Evolutionary conservation across 116 monocot species (phyloP).

Genomic region (Trichopus zeylanicus): DNA sequence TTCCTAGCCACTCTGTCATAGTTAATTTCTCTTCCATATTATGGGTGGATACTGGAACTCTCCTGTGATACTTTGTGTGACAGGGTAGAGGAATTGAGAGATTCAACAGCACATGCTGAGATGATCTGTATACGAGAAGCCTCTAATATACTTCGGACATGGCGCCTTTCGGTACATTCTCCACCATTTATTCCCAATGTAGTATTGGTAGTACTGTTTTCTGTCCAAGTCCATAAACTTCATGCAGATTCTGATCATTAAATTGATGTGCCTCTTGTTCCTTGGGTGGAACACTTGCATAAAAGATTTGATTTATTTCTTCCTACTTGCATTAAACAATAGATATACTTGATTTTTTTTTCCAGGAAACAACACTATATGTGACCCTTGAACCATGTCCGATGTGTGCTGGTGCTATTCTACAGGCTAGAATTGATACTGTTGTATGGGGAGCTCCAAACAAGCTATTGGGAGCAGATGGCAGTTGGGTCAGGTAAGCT

Average conservation of each 20-base stretch:
- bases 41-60: neutral
- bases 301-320: neutral
- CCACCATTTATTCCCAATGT: neutral
- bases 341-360: neutral
- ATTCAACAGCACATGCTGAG: constrained; percentile 98
- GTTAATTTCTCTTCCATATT: neutral
- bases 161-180: constrained; percentile 77
- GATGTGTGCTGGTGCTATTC: constrained; percentile 98
- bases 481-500: constrained; percentile 85
- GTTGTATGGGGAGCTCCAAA: constrained; percentile 99
- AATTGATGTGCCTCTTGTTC: neutral
- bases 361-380: constrained; percentile 85
- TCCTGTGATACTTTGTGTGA: neutral
- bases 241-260: neutral
- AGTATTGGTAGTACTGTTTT: neutral
- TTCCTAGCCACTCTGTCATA: neutral
- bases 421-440: constrained; percentile 84
- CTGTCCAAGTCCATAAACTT: neutral
- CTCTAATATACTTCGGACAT: constrained; percentile 63
- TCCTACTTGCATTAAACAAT: neutral
- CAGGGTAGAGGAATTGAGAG: constrained; percentile 85
- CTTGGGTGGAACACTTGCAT: neutral
- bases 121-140: constrained; percentile 94
- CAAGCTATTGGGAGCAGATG: constrained; percentile 93
- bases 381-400: constrained; percentile 95